These are phyloP conservation scores for Melanopsichium pennsylvanicum DNA, from an alignment of 1,284 basidiomycete genomes.

Conservation along the genomic window DNA sequence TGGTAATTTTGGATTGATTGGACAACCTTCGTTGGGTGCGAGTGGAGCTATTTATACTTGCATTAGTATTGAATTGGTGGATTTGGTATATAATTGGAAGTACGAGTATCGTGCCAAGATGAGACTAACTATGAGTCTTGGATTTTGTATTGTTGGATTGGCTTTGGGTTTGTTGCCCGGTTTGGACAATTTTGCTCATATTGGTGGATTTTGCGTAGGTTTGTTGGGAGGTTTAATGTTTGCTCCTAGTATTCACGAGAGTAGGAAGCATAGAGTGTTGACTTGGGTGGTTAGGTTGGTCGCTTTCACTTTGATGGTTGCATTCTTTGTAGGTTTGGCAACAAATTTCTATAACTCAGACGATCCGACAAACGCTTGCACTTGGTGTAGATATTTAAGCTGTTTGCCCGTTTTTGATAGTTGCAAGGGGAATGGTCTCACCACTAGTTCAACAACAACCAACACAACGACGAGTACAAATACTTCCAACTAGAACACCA, in stretches of 20 bases:
- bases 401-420: conserved; percentile 53
- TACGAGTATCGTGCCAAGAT: conserved; percentile 68
- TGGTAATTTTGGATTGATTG: conserved; percentile 85
- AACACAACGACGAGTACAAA: neutral
- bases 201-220: conserved; percentile 66
- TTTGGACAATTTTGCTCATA: conserved; percentile 68
- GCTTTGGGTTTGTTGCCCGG: conserved; percentile 74
- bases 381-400: conserved; percentile 75
- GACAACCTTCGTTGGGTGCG: conserved; percentile 90
- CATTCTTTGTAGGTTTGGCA: conserved; percentile 82
- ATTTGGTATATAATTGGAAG: conserved; percentile 90
- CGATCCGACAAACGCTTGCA: conserved; percentile 73
- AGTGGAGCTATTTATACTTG: conserved; percentile 90
- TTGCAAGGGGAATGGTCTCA: conserved; percentile 56
- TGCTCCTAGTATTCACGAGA: conserved; percentile 83
- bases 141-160: conserved; percentile 84
- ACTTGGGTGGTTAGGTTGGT: conserved; percentile 78
- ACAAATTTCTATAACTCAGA: conserved; percentile 89
- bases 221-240: conserved; percentile 78
- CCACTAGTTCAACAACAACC: conserved; percentile 23
- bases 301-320: conserved; percentile 77
- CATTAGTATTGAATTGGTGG: conserved; percentile 80
- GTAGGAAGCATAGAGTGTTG: conserved; percentile 76
- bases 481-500: no score
- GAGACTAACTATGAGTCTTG: conserved; percentile 78